phyloP scores from a whole-genome alignment of 2,329 filamentous ascomycete genomes.

The Paecilomyces sp. region DNA sequence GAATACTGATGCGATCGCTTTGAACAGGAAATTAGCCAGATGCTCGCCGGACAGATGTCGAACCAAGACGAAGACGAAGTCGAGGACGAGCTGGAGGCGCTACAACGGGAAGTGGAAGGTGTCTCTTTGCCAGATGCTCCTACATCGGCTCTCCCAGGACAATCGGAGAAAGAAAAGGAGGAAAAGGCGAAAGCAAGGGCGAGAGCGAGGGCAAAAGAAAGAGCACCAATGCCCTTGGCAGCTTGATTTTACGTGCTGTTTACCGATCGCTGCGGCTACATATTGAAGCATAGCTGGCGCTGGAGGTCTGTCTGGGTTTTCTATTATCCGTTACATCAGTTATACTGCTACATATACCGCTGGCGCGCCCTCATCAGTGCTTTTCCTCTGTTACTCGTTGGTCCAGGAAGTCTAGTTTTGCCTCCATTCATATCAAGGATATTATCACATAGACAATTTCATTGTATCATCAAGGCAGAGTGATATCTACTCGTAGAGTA shows the following conservation, averaged over 20 bases:
- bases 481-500: not conserved
- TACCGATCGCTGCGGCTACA: not conserved
- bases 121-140: slow-evolving; percentile 33
- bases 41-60: slow-evolving; percentile 80
- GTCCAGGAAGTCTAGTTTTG: slow-evolving; percentile 4
- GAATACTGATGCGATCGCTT: slow-evolving; percentile 2
- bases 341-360: slow-evolving; percentile 3
- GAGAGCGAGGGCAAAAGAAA: slow-evolving; percentile 21
- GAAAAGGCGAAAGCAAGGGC: slow-evolving; percentile 24
- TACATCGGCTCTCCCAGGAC: slow-evolving; percentile 21
- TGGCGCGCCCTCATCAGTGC: not conserved
- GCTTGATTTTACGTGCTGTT: slow-evolving; percentile 9
- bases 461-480: not conserved
- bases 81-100: slow-evolving; percentile 81
- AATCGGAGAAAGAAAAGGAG: slow-evolving; percentile 18
- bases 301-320: slow-evolving; percentile 1
- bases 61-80: slow-evolving; percentile 97
- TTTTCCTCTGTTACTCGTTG: not conserved
- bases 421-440: slow-evolving; percentile 2
- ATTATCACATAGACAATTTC: not conserved
- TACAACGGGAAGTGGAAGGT: slow-evolving; percentile 58
- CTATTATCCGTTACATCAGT: slow-evolving; percentile 6
- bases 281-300: slow-evolving; percentile 6
- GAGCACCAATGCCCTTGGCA: slow-evolving; percentile 17
- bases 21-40: slow-evolving; percentile 76